Evolutionary conservation across 352 stramenopile genomes (phyloP), one percentile per base, ranked within the genome.

Genomic region (Phytophthora multivora): DNA sequence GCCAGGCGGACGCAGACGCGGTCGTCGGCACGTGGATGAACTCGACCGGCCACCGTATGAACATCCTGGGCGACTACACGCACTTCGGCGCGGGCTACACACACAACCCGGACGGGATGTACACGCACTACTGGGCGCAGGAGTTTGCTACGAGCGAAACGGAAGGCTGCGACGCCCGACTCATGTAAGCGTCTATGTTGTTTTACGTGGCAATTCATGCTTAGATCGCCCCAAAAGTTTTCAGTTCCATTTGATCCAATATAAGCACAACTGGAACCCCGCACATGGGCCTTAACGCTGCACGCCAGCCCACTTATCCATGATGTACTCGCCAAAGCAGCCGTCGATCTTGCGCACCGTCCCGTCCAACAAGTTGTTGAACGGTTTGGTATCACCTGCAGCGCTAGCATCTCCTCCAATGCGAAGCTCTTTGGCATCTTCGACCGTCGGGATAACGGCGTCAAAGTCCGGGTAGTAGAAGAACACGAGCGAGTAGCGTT

Each of bases 401-500:
- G 57, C 69, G 31, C 59, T 62, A 10, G 68, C 66, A 53, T 84
- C 73, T 10, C 77, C 79, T 18, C 70, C 79, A 41, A 88, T 87
- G 31, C 77, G 75, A 38, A 73, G 58, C 15, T 56, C 36, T 38
- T 65, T 45, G 1, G 51, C 49, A 13, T 65, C 57, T 26, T 51
- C 43, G 23, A 83, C 59, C 3, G 64, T 63, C 16, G 83, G 83
- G 42, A 93, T 88, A 25, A 85, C 77, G 9, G 81, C 82, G 41
- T 88, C 80, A 53, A 89, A 93, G 75, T 88, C 79, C 11, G 86
- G 86, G 50, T 94, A 92, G 71, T 90, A 94, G 69, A 94, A 94
- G 57, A 91, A 91, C 38, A 92, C 83, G 59, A 91, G 86, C 46
- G 86, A 94, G 69, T 86, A 88, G 39, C 86, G 83, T 53, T 94